Percentiles rank a stretch among this genome's conserved stretches.
Conservation (phyloP, 495 filamentous ascomycete genomes). For the Tuber umbilicatum region DNA sequence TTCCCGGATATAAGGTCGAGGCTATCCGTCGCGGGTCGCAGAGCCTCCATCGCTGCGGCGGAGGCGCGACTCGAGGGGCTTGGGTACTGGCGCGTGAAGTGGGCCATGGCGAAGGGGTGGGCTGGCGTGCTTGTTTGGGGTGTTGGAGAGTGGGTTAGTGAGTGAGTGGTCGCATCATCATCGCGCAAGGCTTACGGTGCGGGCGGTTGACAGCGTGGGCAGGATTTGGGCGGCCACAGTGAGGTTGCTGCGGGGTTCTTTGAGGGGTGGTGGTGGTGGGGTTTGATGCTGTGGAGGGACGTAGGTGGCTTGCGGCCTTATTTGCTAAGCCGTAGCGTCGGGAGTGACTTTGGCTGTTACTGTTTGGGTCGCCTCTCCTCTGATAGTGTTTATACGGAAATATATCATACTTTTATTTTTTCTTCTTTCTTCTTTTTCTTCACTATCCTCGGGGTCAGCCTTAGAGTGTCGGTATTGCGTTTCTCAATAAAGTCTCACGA, state of each 20-base stretch:
- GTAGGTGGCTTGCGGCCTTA: too few species aligned
- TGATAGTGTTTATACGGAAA: neutral
- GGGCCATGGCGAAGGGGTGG: neutral
- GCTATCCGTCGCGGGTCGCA: neutral
- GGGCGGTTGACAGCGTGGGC: neutral
- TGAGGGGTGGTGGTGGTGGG: neutral
- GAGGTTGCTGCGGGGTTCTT: neutral
- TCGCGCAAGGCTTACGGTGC: neutral
- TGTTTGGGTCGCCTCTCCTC: neutral
- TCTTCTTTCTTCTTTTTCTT: too few species aligned
- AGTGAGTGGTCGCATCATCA: neutral
- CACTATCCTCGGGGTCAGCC: neutral
- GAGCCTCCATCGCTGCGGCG: neutral
- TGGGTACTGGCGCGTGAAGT: neutral
- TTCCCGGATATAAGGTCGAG: neutral
- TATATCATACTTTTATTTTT: neutral
- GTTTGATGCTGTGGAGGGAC: neutral
- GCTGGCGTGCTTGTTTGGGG: neutral
- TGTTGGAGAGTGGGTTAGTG: neutral
- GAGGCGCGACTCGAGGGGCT: neutral
- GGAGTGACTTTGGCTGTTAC: neutral
- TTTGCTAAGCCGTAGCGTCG: neutral
- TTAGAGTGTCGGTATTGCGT: neutral
- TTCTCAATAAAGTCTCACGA: fast-evolving
- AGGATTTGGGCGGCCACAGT: neutral